Percentiles rank a stretch among this genome's conserved stretches.
Conservation (phyloP, 2,329 filamentous ascomycete species). For the Arthroderma sp. region DNA sequence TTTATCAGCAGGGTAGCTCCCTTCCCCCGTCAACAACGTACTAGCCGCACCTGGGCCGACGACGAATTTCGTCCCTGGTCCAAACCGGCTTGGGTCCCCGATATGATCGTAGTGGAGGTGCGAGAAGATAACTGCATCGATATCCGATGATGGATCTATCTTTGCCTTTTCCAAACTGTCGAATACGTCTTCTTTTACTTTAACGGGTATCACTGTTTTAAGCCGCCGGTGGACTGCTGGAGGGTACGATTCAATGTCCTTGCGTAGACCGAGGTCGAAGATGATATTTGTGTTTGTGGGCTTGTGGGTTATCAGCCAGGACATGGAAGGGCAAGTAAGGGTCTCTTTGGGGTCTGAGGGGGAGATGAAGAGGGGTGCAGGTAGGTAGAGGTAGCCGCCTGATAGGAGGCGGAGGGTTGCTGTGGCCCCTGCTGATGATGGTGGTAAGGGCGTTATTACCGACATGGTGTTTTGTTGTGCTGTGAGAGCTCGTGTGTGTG, state of each 20-base stretch:
- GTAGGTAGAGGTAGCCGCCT: constrained; percentile 5
- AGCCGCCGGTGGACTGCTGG: constrained; percentile 12
- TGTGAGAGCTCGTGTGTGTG: no score
- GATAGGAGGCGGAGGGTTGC: constrained; percentile 1
- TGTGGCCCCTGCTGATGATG: not conserved
- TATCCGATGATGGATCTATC: constrained; percentile 8
- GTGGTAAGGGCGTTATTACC: not conserved
- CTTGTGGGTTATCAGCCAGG: constrained; percentile 4
- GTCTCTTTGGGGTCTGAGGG: not conserved
- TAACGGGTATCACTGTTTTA: constrained; percentile 4
- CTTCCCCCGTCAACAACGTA: constrained; percentile 9
- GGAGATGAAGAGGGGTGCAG: constrained; percentile 1
- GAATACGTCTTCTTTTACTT: constrained; percentile 15
- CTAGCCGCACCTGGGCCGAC: constrained; percentile 15
- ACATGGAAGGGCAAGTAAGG: constrained; percentile 4
- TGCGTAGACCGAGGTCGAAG: constrained; percentile 22
- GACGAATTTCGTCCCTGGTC: constrained; percentile 13
- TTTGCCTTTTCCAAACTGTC: constrained; percentile 15
- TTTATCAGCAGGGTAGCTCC: constrained; percentile 13
- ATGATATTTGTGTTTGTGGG: constrained; percentile 11
- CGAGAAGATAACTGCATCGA: constrained; percentile 18
- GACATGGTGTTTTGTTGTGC: no score
- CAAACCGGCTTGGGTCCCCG: constrained; percentile 16
- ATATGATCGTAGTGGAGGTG: constrained; percentile 22
- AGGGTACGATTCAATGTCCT: constrained; percentile 18